Percentiles rank a stretch among this genome's conserved stretches.
Conservation (phyloP, 2,329 filamentous ascomycete genomes). For the Teratosphaeria epicoccoides region DNA sequence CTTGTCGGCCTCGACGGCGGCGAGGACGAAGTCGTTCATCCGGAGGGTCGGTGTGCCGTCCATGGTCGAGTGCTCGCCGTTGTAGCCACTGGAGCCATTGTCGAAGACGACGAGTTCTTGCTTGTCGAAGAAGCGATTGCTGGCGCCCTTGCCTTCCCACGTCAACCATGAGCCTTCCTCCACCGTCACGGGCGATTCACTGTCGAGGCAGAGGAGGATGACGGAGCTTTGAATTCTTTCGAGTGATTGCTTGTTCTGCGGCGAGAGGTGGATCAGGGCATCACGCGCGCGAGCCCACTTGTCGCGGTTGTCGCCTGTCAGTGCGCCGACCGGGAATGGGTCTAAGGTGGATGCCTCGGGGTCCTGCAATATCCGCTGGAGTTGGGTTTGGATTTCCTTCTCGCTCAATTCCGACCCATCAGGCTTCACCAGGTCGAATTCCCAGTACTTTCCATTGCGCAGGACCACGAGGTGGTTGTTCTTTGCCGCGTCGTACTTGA, state of each 20-base stretch:
- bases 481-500: not conserved
- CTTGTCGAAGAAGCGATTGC: not conserved
- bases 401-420: not conserved
- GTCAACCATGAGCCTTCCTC: not conserved
- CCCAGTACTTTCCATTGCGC: not conserved
- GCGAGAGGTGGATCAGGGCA: not conserved
- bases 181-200: not conserved
- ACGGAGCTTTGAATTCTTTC: not conserved
- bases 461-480: not conserved
- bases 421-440: not conserved
- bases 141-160: not conserved
- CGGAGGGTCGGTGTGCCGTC: not conserved
- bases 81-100: not conserved
- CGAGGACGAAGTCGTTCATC: not conserved
- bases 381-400: not conserved
- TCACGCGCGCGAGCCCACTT: not conserved
- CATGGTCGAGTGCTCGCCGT: not conserved
- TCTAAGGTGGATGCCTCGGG: not conserved
- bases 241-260: not conserved
- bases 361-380: not conserved
- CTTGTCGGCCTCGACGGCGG: not conserved
- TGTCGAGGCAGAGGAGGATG: not conserved
- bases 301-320: not conserved
- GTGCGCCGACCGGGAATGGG: not conserved
- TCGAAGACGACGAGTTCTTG: not conserved